phyloP scores from a whole-genome alignment of 768 basidiomycete species.

The Pleurotus salmoneostramineus region DNA sequence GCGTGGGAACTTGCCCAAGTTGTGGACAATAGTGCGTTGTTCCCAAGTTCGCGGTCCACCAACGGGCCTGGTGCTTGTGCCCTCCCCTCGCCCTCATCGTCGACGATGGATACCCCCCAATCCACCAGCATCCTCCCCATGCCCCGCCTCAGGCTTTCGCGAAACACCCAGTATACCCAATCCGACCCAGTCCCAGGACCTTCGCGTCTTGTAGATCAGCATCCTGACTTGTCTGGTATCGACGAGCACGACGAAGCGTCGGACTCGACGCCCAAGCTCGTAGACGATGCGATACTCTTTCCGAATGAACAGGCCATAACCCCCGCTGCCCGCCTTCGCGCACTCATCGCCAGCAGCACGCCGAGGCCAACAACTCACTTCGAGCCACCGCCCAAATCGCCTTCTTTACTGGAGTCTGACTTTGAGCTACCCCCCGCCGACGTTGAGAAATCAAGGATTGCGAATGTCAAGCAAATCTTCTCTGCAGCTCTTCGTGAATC shows the following conservation, averaged over 20 bases:
- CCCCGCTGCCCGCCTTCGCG: constrained; percentile 61
- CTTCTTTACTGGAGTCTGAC: constrained; percentile 54
- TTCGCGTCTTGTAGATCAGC: constrained; percentile 18
- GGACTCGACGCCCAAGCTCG: constrained; percentile 28
- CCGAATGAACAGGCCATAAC: constrained; percentile 42
- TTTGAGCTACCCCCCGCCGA: constrained; percentile 45
- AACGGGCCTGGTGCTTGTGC: background rate
- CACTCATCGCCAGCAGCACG: constrained; percentile 51
- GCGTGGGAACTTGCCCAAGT: background rate
- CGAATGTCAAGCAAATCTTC: constrained; percentile 62
- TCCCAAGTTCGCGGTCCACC: background rate
- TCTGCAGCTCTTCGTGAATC: constrained; percentile 64
- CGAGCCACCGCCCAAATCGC: constrained; percentile 21
- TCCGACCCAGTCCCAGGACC: constrained; percentile 20
- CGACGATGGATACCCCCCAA: constrained; percentile 1
- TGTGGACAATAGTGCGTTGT: background rate
- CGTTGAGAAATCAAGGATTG: constrained; percentile 38
- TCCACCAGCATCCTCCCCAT: constrained; percentile 6
- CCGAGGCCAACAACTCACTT: constrained; percentile 30
- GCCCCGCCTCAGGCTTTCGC: constrained; percentile 12
- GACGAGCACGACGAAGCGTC: constrained; percentile 26
- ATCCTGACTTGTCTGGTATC: constrained; percentile 8
- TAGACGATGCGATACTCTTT: constrained; percentile 32
- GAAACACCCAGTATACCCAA: constrained; percentile 10
- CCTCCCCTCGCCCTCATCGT: background rate